Percentiles rank a stretch among this genome's conserved stretches.
Conservation (phyloP, 305 asterid species). For the Fraxinus paxiana region DNA sequence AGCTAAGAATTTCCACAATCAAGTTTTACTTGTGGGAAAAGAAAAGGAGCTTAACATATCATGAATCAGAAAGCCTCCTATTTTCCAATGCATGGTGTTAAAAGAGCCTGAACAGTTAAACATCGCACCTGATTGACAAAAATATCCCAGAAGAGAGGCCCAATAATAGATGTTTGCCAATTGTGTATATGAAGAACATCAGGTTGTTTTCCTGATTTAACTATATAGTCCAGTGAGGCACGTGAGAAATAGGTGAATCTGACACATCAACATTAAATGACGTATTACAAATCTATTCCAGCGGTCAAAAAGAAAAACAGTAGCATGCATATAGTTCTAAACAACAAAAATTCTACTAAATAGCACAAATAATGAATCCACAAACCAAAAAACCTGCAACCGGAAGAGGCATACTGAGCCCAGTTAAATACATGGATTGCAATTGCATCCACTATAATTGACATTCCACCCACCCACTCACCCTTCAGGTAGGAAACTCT, state of each 20-base stretch:
- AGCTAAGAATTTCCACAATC: not conserved
- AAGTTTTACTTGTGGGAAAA: constrained; percentile 6
- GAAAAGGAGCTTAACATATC: constrained; percentile 9
- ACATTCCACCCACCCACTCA: not conserved
- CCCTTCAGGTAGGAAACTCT: not conserved
- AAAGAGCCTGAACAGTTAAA: constrained; percentile 18
- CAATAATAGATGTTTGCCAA: constrained; percentile 82
- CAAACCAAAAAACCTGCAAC: not conserved
- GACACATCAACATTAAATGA: constrained; percentile 32
- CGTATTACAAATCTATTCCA: not conserved
- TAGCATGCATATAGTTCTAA: constrained; percentile 12
- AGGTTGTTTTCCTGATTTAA: constrained; percentile 75
- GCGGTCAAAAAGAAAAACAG: not conserved
- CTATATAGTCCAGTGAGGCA: constrained; percentile 76
- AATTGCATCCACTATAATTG: not conserved
- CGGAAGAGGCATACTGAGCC: not conserved
- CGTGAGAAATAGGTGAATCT: constrained; percentile 85
- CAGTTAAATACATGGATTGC: not conserved
- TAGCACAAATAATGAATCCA: not conserved
- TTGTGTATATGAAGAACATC: constrained; percentile 84
- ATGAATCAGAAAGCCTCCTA: constrained; percentile 5
- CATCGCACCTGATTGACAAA: constrained; percentile 64
- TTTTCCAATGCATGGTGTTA: not conserved
- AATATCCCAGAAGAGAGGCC: constrained; percentile 84
- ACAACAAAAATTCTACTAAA: not conserved